phyloP scores from a whole-genome alignment of 78 protist genomes.

The Anaeramoeba ignava region DNA sequence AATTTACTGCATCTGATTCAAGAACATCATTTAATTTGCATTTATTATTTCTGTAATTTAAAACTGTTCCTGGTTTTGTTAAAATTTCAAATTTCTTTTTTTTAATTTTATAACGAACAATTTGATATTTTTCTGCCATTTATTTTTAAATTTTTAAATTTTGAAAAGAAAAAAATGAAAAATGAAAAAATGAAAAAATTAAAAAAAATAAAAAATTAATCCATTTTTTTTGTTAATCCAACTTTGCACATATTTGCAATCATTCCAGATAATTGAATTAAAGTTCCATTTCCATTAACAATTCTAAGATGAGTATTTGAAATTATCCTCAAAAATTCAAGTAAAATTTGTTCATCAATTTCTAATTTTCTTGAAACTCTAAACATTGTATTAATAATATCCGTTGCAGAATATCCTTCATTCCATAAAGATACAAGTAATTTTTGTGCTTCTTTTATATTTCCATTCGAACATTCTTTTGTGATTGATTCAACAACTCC shows the following conservation, averaged over 20 bases:
- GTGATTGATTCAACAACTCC: slow-evolving; percentile 34
- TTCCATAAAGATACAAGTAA: slow-evolving; percentile 19
- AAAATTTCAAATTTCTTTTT: slow-evolving; percentile 21
- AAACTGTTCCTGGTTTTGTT: slow-evolving; percentile 26
- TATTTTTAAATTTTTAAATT: too few species aligned
- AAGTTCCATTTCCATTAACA: slow-evolving; percentile 61
- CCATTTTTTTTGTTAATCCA: not conserved
- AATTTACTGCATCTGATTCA: slow-evolving; percentile 2
- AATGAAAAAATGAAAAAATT: not conserved
- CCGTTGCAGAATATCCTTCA: slow-evolving; percentile 68
- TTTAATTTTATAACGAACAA: slow-evolving; percentile 22
- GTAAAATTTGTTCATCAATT: not conserved
- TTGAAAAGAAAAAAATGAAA: too few species aligned
- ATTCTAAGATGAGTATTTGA: slow-evolving; percentile 63
- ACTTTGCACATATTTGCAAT: slow-evolving; percentile 23
- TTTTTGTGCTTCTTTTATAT: slow-evolving; percentile 26
- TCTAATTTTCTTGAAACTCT: slow-evolving; percentile 27
- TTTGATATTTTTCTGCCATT: not conserved
- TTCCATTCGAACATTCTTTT: slow-evolving; percentile 15
- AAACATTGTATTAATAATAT: slow-evolving; percentile 56
- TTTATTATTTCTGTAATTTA: slow-evolving; percentile 26
- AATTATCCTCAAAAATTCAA: slow-evolving; percentile 42
- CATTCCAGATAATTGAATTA: slow-evolving; percentile 74
- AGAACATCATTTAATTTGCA: slow-evolving; percentile 9
- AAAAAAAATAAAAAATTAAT: not conserved